phyloP scores from a whole-genome alignment of 2,329 filamentous ascomycete species.

The Ophiostoma quercus region DNA sequence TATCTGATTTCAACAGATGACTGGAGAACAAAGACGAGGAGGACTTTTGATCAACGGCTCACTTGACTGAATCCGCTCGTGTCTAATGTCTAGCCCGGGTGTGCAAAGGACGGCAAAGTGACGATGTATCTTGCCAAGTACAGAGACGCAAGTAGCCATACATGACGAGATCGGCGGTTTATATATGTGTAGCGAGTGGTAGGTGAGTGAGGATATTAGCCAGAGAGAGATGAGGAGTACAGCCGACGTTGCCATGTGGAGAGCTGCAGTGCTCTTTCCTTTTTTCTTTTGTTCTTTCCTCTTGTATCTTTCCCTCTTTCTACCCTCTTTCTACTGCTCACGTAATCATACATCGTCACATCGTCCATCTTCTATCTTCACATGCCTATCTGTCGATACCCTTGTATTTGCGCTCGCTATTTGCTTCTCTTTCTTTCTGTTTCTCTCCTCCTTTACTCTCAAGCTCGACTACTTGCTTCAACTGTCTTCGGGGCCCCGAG shows the following conservation, averaged over 20 bases:
- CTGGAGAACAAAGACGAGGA: slow-evolving; percentile 7
- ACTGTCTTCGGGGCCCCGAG: neutral
- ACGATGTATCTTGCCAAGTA: slow-evolving; percentile 8
- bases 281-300: neutral
- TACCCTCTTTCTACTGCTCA: neutral
- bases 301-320: too few relatives aligned
- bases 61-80: neutral
- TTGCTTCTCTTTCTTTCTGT: neutral
- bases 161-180: neutral
- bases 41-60: too few relatives aligned
- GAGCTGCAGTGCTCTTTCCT: neutral
- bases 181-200: neutral
- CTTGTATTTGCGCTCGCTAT: neutral
- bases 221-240: neutral
- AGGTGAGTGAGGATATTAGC: neutral
- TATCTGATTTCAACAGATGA: neutral
- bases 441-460: neutral
- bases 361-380: neutral
- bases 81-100: slow-evolving; percentile 1
- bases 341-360: neutral
- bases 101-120: neutral
- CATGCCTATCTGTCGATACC: neutral
- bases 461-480: neutral
- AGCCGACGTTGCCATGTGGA: slow-evolving; percentile 4
- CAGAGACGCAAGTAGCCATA: neutral